Evolutionary conservation across 768 basidiomycete genomes (phyloP).

Genomic region (Neoboletus magnificus): DNA sequence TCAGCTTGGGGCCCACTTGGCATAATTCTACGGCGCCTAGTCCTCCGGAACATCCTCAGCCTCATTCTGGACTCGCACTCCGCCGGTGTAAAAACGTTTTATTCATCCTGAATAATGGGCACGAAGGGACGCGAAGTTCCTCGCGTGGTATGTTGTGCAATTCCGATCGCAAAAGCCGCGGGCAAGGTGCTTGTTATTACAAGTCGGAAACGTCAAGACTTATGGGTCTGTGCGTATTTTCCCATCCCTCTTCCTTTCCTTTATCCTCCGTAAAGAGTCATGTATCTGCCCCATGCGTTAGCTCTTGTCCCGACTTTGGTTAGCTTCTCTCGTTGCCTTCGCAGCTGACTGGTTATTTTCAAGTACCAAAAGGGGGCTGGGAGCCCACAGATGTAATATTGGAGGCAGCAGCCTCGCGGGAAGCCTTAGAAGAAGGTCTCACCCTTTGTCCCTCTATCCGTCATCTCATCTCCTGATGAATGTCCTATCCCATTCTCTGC

Average conservation of each 20-base stretch:
- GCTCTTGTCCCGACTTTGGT: neutral
- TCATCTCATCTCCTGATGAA: slow-evolving; percentile 69
- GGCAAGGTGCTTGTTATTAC: slow-evolving; percentile 82
- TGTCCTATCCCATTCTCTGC: slow-evolving; percentile 41
- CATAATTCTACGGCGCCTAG: neutral
- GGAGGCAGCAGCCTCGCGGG: slow-evolving; percentile 85
- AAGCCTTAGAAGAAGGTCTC: slow-evolving; percentile 97
- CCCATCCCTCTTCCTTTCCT: slow-evolving; percentile 6
- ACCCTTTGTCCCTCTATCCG: slow-evolving; percentile 74
- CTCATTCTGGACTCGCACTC: neutral
- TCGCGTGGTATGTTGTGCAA: slow-evolving; percentile 88
- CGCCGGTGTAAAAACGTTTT: neutral
- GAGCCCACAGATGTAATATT: slow-evolving; percentile 76
- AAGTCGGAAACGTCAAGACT: slow-evolving; percentile 74
- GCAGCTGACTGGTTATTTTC: slow-evolving; percentile 9
- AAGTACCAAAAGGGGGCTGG: slow-evolving; percentile 94
- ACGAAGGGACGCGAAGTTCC: slow-evolving; percentile 78
- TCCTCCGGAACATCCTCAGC: neutral
- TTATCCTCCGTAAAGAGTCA: neutral
- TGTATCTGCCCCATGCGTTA: neutral
- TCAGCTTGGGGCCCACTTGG: neutral
- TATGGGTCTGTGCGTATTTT: slow-evolving; percentile 82
- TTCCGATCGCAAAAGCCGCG: slow-evolving; percentile 71
- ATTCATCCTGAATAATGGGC: slow-evolving; percentile 33
- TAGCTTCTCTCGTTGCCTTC: neutral